Conservation (phyloP, 805 yeast genomes). For the Spathaspora boniae region DNA sequence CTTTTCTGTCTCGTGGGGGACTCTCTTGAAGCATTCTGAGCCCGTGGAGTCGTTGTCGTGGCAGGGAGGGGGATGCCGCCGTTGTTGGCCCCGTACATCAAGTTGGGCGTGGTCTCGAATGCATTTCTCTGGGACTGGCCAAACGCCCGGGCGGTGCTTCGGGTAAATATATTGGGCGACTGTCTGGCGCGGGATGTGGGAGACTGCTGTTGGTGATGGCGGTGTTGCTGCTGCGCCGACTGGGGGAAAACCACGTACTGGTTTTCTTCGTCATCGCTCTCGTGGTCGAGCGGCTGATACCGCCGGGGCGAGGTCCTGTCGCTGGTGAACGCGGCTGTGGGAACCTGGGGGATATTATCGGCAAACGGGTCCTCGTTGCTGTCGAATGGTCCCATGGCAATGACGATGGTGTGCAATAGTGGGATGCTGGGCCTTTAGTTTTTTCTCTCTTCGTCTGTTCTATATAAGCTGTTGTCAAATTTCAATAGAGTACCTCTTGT, state of each 20-base stretch:
- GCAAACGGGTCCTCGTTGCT: constrained; percentile 25
- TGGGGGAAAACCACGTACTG: constrained; percentile 28
- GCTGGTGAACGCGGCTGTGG: constrained; percentile 40
- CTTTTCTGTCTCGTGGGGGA: constrained; percentile 61
- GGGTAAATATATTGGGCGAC: constrained; percentile 43
- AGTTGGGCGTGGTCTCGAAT: constrained; percentile 25
- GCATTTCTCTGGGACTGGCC: constrained; percentile 15
- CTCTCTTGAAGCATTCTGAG: constrained; percentile 63
- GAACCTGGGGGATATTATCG: constrained; percentile 26
- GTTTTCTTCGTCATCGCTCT: constrained; percentile 19
- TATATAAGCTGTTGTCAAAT: no score
- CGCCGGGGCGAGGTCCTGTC: constrained; percentile 37
- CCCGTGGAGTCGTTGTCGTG: constrained; percentile 49
- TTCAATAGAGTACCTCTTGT: no score
- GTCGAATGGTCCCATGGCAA: no score
- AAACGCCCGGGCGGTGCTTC: constrained; percentile 27
- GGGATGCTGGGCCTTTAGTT: no score
- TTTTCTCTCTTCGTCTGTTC: no score
- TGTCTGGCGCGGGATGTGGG: constrained; percentile 20
- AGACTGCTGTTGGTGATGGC: constrained; percentile 8
- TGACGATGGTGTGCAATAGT: no score
- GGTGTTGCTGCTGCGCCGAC: constrained; percentile 16
- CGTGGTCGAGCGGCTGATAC: constrained; percentile 21
- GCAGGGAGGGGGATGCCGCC: no score
- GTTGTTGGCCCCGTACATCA: constrained; percentile 12